Conservation (phyloP, 2,329 filamentous ascomycete genomes). For the Sporothrix brasiliensis region DNA sequence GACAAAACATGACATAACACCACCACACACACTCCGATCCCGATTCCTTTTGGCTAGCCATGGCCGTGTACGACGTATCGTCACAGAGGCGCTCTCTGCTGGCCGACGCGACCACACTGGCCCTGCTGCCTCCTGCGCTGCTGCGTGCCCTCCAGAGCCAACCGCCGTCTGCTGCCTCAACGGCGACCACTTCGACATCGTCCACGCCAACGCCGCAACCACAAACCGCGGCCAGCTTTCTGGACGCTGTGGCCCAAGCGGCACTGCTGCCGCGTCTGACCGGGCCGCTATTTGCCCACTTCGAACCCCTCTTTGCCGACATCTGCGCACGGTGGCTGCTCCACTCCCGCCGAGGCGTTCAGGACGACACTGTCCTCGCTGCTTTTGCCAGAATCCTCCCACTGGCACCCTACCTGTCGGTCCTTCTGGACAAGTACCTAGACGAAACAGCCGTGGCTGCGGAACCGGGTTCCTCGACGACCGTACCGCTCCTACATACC, state of each 20-base stretch:
- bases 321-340: slow-evolving; percentile 78
- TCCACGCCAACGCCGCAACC: slow-evolving; percentile 1
- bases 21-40: not conserved
- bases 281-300: slow-evolving; percentile 72
- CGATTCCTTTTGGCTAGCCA: slow-evolving; percentile 41
- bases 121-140: slow-evolving; percentile 70
- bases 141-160: slow-evolving; percentile 66
- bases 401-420: slow-evolving; percentile 76
- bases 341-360: slow-evolving; percentile 46
- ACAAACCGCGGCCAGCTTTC: slow-evolving; percentile 53
- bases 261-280: slow-evolving; percentile 72
- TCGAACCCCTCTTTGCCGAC: slow-evolving; percentile 77
- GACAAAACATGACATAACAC: slow-evolving; percentile 27
- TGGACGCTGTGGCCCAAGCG: slow-evolving; percentile 70
- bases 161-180: slow-evolving; percentile 46
- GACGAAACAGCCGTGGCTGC: slow-evolving; percentile 36
- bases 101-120: slow-evolving; percentile 56
- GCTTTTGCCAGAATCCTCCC: slow-evolving; percentile 80
- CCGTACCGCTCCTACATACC: slow-evolving; percentile 12
- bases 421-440: slow-evolving; percentile 63
- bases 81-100: slow-evolving; percentile 60
- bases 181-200: slow-evolving; percentile 16
- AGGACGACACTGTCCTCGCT: slow-evolving; percentile 58
- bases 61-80: slow-evolving; percentile 60
- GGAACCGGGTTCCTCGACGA: not conserved